These are phyloP conservation scores for Ophiocytium majus DNA, from an alignment of 352 stramenopile species.

Conservation along the genomic window DNA sequence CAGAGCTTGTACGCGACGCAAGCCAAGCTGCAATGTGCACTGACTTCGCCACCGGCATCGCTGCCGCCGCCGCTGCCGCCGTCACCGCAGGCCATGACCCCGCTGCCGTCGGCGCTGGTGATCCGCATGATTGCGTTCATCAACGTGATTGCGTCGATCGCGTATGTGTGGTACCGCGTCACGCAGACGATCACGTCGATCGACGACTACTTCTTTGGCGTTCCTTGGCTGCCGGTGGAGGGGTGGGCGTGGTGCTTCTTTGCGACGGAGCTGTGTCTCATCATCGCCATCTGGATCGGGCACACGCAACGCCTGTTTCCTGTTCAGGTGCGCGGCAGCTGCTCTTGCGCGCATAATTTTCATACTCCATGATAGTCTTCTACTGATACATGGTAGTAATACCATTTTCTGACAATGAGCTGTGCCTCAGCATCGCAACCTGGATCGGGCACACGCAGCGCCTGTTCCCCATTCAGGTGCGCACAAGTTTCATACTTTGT, in stretches of 20 bases:
- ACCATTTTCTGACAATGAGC: too few species aligned
- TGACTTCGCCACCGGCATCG: too few species aligned
- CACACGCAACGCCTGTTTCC: constrained; percentile 46
- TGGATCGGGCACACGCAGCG: constrained; percentile 44
- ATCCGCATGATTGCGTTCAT: constrained; percentile 6
- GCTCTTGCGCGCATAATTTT: too few species aligned
- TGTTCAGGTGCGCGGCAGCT: constrained; percentile 23
- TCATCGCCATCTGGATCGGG: constrained; percentile 52
- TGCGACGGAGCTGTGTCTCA: constrained; percentile 28
- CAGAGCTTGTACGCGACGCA: too few species aligned
- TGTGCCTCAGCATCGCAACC: constrained; percentile 41
- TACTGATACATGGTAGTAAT: too few species aligned
- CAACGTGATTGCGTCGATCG: background rate
- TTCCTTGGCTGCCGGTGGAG: constrained; percentile 13
- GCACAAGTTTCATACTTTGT: too few species aligned
- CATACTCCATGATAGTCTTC: too few species aligned
- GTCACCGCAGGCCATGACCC: background rate
- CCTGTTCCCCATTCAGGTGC: constrained; percentile 36
- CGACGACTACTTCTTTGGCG: constrained; percentile 21
- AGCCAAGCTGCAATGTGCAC: too few species aligned
- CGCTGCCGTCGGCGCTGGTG: constrained; percentile 3
- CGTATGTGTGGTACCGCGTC: constrained; percentile 20
- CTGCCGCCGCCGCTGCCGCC: too few species aligned
- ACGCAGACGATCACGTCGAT: constrained; percentile 3
- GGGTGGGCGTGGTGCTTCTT: constrained; percentile 20